Percentiles rank a stretch among this genome's conserved stretches.
phyloP scores from a whole-genome alignment of 2,329 filamentous ascomycete species.

The Hymenoscyphus albidus region DNA sequence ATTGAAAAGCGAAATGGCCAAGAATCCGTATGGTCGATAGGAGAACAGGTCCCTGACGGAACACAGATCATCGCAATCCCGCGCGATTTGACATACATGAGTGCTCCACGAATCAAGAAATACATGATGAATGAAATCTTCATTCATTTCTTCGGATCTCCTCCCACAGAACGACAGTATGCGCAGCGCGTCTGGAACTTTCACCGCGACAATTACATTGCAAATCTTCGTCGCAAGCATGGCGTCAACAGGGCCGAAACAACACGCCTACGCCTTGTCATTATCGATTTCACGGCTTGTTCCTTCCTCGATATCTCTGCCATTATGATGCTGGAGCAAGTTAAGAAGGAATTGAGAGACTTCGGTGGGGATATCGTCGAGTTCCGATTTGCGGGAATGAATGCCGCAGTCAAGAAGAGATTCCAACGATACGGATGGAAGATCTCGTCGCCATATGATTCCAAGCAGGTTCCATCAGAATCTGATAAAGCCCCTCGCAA shows the following conservation, averaged over 20 bases:
- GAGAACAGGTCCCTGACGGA: conserved; percentile 17
- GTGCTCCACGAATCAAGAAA: conserved; percentile 19
- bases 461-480: background rate
- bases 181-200: conserved; percentile 17
- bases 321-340: conserved; percentile 1
- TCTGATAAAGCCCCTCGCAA: conserved; percentile 1
- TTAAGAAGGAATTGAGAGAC: conserved; percentile 11
- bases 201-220: conserved; percentile 17
- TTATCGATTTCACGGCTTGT: conserved; percentile 12
- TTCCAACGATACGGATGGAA: conserved; percentile 17
- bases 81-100: conserved; percentile 20
- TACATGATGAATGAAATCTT: conserved; percentile 19
- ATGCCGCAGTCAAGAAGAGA: conserved; percentile 4
- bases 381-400: conserved; percentile 14
- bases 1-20: conserved; percentile 17
- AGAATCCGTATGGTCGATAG: conserved; percentile 14
- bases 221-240: conserved; percentile 11
- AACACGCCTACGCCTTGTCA: conserved; percentile 7
- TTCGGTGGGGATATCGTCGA: conserved; percentile 11
- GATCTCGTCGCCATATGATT: conserved; percentile 16
- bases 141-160: conserved; percentile 16
- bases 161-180: background rate
- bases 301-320: conserved; percentile 14
- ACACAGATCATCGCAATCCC: conserved; percentile 21
- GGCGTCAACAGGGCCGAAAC: conserved; percentile 14